These are phyloP conservation scores for Jasminum sambac DNA, from an alignment of 257 asterid species.

Conservation along the genomic window DNA sequence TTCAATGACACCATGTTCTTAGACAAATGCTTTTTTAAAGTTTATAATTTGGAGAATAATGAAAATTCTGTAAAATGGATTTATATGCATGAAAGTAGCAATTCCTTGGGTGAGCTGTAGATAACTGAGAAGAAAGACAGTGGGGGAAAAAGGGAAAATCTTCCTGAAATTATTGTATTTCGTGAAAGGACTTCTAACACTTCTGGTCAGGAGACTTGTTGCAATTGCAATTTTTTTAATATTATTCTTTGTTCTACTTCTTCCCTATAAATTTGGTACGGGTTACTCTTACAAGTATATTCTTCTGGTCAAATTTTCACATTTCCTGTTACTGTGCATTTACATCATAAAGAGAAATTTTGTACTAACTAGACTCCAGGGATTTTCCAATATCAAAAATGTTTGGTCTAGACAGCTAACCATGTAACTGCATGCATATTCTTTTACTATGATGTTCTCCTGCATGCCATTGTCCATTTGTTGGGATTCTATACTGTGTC, in stretches of 20 bases:
- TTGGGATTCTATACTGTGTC: constrained; percentile 1
- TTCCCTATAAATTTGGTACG: neutral
- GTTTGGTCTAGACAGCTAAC: neutral
- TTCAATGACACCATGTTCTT: constrained; percentile 10
- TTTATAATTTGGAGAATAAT: neutral
- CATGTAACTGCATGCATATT: neutral
- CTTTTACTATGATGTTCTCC: neutral
- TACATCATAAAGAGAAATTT: neutral
- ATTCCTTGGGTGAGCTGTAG: neutral
- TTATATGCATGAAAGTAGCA: constrained; percentile 5
- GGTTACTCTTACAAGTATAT: neutral
- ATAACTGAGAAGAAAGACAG: constrained; percentile 7
- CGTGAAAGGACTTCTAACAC: too few relatives aligned
- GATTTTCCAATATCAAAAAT: neutral
- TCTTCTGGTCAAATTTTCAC: neutral
- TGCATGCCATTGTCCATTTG: too few relatives aligned
- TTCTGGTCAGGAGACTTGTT: too few relatives aligned
- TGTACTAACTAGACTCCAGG: neutral
- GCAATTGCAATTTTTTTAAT: too few relatives aligned
- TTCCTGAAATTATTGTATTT: too few relatives aligned
- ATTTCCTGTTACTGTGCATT: neutral
- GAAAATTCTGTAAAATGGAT: neutral
- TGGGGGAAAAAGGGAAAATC: too few relatives aligned
- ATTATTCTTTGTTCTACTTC: too few relatives aligned
- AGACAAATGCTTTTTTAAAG: neutral